These are phyloP conservation scores for Leccinum ponderosum DNA, from an alignment of 1,284 basidiomycete species.

Conservation along the genomic window DNA sequence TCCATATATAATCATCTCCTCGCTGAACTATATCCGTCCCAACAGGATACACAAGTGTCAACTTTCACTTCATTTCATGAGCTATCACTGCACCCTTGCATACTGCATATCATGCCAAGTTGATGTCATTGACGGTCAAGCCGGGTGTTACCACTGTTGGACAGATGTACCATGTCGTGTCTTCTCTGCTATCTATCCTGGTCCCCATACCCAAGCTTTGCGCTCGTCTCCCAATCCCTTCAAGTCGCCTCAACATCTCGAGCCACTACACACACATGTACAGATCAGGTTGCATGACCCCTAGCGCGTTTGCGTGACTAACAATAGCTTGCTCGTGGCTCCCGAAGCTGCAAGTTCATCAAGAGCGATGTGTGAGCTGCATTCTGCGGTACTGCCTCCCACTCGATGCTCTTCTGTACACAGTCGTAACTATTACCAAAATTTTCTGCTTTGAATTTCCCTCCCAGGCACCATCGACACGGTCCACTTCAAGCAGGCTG, in stretches of 20 bases:
- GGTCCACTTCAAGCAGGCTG: background rate
- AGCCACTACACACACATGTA: conserved; percentile 99
- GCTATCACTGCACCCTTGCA: conserved; percentile 84
- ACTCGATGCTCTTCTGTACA: background rate
- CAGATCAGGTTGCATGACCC: conserved; percentile 58
- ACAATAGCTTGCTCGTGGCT: conserved; percentile 86
- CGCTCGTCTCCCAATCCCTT: conserved; percentile 90
- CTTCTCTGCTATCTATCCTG: conserved; percentile 88
- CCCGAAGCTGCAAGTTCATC: conserved; percentile 90
- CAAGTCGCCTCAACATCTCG: conserved; percentile 93
- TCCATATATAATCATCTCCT: background rate
- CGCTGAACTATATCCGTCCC: background rate
- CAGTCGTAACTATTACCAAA: no score
- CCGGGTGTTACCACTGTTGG: background rate
- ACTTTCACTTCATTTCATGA: conserved; percentile 86
- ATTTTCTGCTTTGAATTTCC: background rate
- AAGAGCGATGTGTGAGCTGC: conserved; percentile 83
- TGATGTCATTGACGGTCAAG: background rate
- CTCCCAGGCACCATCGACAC: background rate
- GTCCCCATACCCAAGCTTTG: conserved; percentile 81
- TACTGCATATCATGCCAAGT: conserved; percentile 86
- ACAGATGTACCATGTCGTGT: conserved; percentile 93
- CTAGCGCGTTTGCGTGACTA: background rate
- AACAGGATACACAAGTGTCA: conserved; percentile 86
- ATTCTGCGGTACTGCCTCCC: conserved; percentile 75